A percentile compares a stretch with the other conserved stretches of the same genome.
phyloP scores from a whole-genome alignment of 1,139 yeast species.

The Debaryomycetaceae sp. region DNA sequence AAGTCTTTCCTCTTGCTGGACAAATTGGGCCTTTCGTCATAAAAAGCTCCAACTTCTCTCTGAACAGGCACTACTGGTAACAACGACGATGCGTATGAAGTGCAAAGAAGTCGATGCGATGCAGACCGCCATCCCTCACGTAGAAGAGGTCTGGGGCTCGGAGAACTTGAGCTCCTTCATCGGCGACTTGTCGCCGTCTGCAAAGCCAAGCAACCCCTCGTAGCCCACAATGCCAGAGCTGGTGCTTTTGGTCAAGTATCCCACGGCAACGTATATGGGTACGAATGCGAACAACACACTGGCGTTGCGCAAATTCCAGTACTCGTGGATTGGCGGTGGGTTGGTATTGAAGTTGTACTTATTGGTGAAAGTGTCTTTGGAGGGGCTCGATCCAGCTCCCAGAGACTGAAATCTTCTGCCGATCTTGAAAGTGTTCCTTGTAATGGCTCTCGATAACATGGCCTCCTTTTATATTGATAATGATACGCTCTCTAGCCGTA shows the following conservation, averaged over 20 bases:
- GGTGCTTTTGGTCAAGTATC: constrained; percentile 32
- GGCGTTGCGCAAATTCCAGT: constrained; percentile 43
- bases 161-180: constrained; percentile 34
- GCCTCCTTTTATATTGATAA: constrained; percentile 1
- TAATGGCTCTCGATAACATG: constrained; percentile 28
- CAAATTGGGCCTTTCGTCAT: background rate
- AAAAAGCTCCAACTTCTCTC: no score
- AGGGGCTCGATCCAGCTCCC: constrained; percentile 16
- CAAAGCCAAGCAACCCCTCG: constrained; percentile 32
- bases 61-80: background rate
- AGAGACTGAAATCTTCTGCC: constrained; percentile 34
- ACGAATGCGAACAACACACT: constrained; percentile 35
- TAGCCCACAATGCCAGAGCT: constrained; percentile 28
- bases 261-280: constrained; percentile 35
- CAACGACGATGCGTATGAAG: background rate
- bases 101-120: background rate
- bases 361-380: constrained; percentile 35
- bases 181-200: constrained; percentile 38
- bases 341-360: constrained; percentile 41
- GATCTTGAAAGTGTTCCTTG: constrained; percentile 9
- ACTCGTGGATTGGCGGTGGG: constrained; percentile 49
- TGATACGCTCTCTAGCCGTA: no score
- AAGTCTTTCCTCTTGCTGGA: background rate
- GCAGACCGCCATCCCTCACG: constrained; percentile 5
- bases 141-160: constrained; percentile 28